Base-by-base conservation (phyloP, 2,329 filamentous ascomycete genomes). In the Ophiostoma ulmi region DNA sequence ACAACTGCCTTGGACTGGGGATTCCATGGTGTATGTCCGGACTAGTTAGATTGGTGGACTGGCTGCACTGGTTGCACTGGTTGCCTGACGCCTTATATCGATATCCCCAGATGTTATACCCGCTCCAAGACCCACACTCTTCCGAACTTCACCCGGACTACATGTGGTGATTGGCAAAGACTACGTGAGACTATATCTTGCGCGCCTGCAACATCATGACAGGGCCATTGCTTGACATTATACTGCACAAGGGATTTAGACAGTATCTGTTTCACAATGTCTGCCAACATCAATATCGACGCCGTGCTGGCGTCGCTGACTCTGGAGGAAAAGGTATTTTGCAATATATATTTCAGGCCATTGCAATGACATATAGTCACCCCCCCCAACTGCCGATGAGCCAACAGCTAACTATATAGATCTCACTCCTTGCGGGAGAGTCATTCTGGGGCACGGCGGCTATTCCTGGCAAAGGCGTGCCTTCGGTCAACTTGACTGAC, bases 401-500 rank as follows among this genome's bases (percentile, higher is more conserved):
- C 31, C 39, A 44, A 14, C 7, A 22, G 5, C 48, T 55, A 22
- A 55, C 6, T 10, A 10, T 8, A 17, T 11, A 58, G 52, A 58
- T 58, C 69, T 41, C 68, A 2, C 55, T 69, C 11, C 52, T 69
- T 1, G 68, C 68, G 5, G 68, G 68, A 8, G 20, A 55, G 6
- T 63, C 55, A 5, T 69, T 69, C n/a, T 69, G 68, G 68, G n/a
- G 8, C 6, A 69, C 68, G 13, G 22, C 68, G 4, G 68, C 68
- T 38, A 69, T 69, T 38, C 68, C 68, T 5, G 13, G 10, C n/a
- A 69, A 69, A n/a, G 26, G 22, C 20, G 38, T 69, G 1, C 68
- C 68, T 5, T 64, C 58, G n/a, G 58, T 69, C 7, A 69, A 20
- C 3, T 11, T 64, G 38, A 89, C 86, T 26, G 89, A 91, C 79